Evolutionary conservation across 106 monocot species (phyloP), one percentile per base, ranked within the genome.

Genomic region (Vanilla planifolia): DNA sequence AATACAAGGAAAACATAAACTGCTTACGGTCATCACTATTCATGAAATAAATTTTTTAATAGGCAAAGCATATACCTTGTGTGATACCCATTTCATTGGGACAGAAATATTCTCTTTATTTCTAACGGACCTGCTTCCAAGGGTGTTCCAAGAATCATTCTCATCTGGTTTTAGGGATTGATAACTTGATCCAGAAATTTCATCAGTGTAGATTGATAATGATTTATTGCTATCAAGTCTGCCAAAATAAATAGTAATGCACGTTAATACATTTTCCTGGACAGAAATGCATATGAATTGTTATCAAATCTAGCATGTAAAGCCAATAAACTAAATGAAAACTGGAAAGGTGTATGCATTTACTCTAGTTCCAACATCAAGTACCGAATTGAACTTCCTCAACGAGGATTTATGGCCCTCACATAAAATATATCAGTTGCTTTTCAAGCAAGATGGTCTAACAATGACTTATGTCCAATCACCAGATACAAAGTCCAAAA

Each of bases 61-160:
- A 37, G 28, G 48, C n/a, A 51, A 43, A 41, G 51, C 20, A 21
- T 33, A 55, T 33, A 96, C 96, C 88, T 92, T 92, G 59, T 74
- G 79, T 33, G 79, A 73, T 16, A 79, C 65, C 96, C 96, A 98
- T 69, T 84, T 83, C 4, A 76, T 42, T 56, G 88, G 88, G 24
- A 71, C 60, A 7, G 82, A 65, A 34, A 75, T 77, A 33, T 98
- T 98, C 66, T 98, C 91, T 47, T 98, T 98, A 50, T 98, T 98
- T 65, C 96, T 35, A 40, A 72, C 76, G 29, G 74, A 43, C 61
- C 70, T 83, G 26, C 71, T 64, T 64, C 76, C 96, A 56, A 98
- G 81, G 34, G 60, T 69, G 15, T 62, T 52, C 91, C 96, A 98
- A 28, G 71, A 33, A 17, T 79, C 83, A 34, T 70, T 76, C 34